Base-by-base conservation (phyloP, 1,284 basidiomycete genomes). In the Singerocomus inundabilis region DNA sequence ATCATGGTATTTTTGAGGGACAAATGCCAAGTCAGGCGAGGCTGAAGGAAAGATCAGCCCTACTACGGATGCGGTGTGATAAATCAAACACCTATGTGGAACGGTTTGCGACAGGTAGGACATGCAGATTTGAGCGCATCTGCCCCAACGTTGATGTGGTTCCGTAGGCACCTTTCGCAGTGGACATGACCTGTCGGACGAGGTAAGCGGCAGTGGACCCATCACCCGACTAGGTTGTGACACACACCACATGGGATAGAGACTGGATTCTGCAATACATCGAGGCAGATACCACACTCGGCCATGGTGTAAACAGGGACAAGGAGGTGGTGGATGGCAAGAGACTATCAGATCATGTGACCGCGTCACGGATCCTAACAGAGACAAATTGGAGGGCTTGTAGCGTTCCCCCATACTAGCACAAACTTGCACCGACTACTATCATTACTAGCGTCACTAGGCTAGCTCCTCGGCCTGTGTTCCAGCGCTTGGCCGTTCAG, bases 221-320 rank as follows among this genome's bases (percentile, higher is more conserved):
- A 46, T 21, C 6, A 9, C n/a, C 32, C 2, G 15, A n/a, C 1
- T 5, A 2, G 11, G 10, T 30, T 3, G 24, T 1, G 5, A 35
- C 1, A 48, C 64, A 52, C 52, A 84, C 84, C 84, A 56, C 85
- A 87, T 1, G 84, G 84, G 2, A 79, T 72, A 38, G 70, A 77
- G 2, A 84, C 78, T 0, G 84, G 84, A 10, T 72, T 70, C 37
- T 71, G 75, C 52, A 80, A 67, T 4, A 58, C 56, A 9, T 76
- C 75, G 15, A 87, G 71, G 54, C 84, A 86, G 50, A 87, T 84
- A n/a, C 77, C 73, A 68, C 84, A 85, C 33, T 76, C 60, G 32
- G 70, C 60, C 76, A 79, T 76, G 34, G 28, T 18, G 24, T 8
- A 35, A 15, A 43, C 2, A 8, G 21, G 13, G 13, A 43, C 9